These are phyloP conservation scores for Phytophthora pistaciae DNA, from an alignment of 352 stramenopile genomes.

Conservation along the genomic window DNA sequence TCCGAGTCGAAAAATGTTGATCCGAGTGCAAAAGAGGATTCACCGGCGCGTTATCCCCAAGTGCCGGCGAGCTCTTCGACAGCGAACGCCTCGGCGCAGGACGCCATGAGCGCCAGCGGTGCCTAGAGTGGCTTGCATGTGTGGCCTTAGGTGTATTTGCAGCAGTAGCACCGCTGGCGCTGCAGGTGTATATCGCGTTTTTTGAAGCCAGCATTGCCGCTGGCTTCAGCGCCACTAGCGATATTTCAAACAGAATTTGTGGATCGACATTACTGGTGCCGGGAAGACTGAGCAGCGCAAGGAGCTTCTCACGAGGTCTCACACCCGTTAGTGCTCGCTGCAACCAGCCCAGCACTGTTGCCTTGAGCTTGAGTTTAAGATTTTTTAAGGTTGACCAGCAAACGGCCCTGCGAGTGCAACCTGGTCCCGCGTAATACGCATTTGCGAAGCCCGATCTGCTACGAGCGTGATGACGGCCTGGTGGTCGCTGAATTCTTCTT, in stretches of 20 bases:
- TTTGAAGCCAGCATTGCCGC: too few relatives aligned
- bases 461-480: slow-evolving; percentile 20
- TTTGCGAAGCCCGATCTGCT: slow-evolving; percentile 1
- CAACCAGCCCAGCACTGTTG: not conserved
- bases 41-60: not conserved
- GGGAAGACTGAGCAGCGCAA: not conserved
- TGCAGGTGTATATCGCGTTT: too few relatives aligned
- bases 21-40: not conserved
- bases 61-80: not conserved
- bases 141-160: too few relatives aligned
- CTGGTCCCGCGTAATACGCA: slow-evolving; percentile 10
- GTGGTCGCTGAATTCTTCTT: slow-evolving; percentile 2
- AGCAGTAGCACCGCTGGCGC: too few relatives aligned
- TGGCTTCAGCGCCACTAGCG: not conserved
- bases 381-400: not conserved
- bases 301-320: not conserved
- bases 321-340: not conserved
- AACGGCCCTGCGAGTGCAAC: not conserved
- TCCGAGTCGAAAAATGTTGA: not conserved
- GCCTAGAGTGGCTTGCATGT: too few relatives aligned
- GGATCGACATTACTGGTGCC: not conserved
- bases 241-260: not conserved
- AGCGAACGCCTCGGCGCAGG: not conserved
- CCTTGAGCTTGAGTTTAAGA: not conserved
- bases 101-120: too few relatives aligned